Base-by-base conservation (phyloP, 2,329 filamentous ascomycete genomes). In the Aureobasidium namibiae region DNA sequence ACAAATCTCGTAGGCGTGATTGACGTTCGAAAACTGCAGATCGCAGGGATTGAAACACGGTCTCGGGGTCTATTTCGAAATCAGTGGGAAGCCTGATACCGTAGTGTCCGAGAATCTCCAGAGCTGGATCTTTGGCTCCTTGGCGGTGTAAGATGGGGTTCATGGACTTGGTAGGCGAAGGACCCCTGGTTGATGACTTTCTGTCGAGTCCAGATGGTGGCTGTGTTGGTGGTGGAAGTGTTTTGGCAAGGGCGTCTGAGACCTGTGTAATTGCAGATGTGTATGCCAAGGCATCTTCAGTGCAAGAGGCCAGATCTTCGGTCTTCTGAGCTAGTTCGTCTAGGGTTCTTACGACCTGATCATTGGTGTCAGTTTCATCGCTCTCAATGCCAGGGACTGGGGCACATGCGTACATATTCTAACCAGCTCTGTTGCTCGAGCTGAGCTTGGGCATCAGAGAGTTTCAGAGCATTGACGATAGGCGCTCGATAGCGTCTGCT, bases 401-500 rank as follows among this genome's bases (percentile, higher is more conserved):
- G 2, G 73, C 74, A 1, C 70, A 41, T 64, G 70, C 26, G 57
- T 54, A 77, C 71, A 61, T 78, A 79, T 48, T 72, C 70, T 14
- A 74, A 64, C 75, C 75, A 78, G 38, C 71, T 70, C 14, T 67
- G 67, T 31, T 71, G 69, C 36, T 74, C 70, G 41, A 68, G 66
- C 18, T 63, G 64, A 24, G 66, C 64, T 46, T 76, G 72, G 31
- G 67, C 65, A 29, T 73, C 69, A 24, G 69, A 70, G 10, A 71
- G 66, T 23, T 72, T 64, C 57, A 74, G 69, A 24, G 67, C 66
- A 11, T 73, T 69, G 6, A 82, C 71, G 1, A 86, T 82, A 0
- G 86, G 86, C 61, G 83, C 80, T 5, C 87, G 75, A 64, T 85
- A 80, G 67, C 88, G 83, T 65, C 87, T 82, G 63, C 89, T 84